Evolutionary conservation across 2,329 filamentous ascomycete species (phyloP), one percentile per base, ranked within the genome.

Genomic region (Paracorniculantispora psalliotae): DNA sequence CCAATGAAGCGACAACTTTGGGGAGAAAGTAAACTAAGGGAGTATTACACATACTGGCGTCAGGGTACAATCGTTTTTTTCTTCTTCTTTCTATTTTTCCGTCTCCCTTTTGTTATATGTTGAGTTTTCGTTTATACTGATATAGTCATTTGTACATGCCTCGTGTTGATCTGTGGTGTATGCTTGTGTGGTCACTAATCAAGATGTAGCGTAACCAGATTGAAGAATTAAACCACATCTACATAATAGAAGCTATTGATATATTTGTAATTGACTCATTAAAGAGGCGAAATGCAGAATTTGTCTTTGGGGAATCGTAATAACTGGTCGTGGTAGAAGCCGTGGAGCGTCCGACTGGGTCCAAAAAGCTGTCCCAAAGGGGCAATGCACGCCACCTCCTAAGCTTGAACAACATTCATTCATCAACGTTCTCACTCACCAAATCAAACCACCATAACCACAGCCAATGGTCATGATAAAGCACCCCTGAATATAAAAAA

Each of bases 21-120:
- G n/a, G 21, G n/a, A 57, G 46, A 58, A 26, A 28, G 25, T 8
- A 21, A 44, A n/a, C n/a, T n/a, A 7, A 59, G 39, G 56, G 56
- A 46, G 39, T 52, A 35, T 59, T 52, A 55, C 23, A 55, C 37
- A 55, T 54, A 51, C 51, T 55, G 58, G 58, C 58, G 58, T 59
- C 46, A 17, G 51, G 58, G 51, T 44, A 55, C 37, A 59, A 61
- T 49, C 2, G 9, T 55, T 58, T 60, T 8, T 51, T 58, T 50
- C 58, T 47, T 21, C 61, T 49, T 33, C 39, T 48, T 43, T 50
- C 15, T 44, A 37, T 48, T 56, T 43, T 54, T 56, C 37, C 25
- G 4, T 21, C 47, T 50, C 19, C 41, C 19, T 21, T 47, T 52
- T 43, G 46, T 39, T 13, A 48, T 43, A 49, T 41, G 19, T 44